A percentile compares a stretch with the other conserved stretches of the same genome.
These are phyloP conservation scores for Quercus phellos DNA, from an alignment of 331 rosid genomes.

Conservation along the genomic window DNA sequence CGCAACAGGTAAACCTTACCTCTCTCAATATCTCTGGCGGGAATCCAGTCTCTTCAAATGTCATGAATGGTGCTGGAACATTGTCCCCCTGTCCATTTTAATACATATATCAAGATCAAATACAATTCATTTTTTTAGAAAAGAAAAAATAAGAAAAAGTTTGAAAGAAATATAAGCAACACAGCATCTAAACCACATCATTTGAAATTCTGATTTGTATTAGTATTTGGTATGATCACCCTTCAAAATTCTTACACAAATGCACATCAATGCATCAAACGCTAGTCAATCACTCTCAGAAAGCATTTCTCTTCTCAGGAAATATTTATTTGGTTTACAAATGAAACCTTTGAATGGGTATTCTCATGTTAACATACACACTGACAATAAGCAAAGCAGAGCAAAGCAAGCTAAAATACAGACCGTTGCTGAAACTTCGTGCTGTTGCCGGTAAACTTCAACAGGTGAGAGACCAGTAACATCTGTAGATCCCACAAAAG, in stretches of 20 bases:
- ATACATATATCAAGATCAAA: conserved; percentile 23
- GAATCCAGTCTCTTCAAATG: conserved; percentile 89
- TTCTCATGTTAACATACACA: conserved; percentile 1
- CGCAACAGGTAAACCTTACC: conserved; percentile 46
- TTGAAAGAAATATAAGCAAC: neutral
- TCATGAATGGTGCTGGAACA: conserved; percentile 89
- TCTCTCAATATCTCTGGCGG: conserved; percentile 96
- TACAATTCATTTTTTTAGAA: neutral
- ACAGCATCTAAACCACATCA: neutral
- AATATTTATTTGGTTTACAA: neutral
- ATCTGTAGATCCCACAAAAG: conserved; percentile 52
- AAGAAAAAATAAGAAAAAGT: neutral
- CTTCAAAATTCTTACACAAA: neutral
- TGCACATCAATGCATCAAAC: neutral
- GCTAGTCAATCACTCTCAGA: neutral
- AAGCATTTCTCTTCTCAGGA: neutral
- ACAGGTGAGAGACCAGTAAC: conserved; percentile 63
- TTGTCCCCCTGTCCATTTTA: conserved; percentile 75
- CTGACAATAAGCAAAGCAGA: neutral
- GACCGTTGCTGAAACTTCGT: conserved; percentile 92
- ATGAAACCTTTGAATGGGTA: neutral
- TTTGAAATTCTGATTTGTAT: neutral
- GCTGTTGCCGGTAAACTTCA: conserved; percentile 79
- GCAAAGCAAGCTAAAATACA: conserved; percentile 24
- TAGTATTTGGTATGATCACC: neutral